These are phyloP conservation scores for Pulveroboletus sp. DNA, from an alignment of 768 basidiomycete species.

Conservation along the genomic window DNA sequence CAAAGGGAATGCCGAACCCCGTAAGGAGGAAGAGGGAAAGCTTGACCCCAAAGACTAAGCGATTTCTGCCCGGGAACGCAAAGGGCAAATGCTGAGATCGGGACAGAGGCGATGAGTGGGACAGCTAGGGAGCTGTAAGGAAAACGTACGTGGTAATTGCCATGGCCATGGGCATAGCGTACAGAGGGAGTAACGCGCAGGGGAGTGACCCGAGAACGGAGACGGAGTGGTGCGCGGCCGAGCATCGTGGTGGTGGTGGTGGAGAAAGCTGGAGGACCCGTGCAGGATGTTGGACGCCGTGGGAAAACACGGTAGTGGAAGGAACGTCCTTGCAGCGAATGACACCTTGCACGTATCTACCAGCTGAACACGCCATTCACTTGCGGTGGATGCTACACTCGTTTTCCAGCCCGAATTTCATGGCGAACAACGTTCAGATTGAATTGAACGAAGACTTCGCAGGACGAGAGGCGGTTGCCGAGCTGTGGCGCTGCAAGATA, in stretches of 20 bases:
- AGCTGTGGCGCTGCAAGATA: slow-evolving; percentile 10
- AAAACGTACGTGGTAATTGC: slow-evolving; percentile 46
- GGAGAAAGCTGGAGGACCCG: slow-evolving; percentile 14
- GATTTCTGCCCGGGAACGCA: slow-evolving; percentile 47
- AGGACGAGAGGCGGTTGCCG: background rate
- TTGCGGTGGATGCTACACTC: background rate
- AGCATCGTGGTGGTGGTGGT: slow-evolving; percentile 32
- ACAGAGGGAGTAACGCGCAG: slow-evolving; percentile 24
- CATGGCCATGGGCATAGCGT: slow-evolving; percentile 47
- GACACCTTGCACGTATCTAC: background rate
- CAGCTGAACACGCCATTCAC: background rate
- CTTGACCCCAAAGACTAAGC: slow-evolving; percentile 38
- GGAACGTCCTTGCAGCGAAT: no score
- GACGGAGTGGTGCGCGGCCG: slow-evolving; percentile 38
- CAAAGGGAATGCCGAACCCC: slow-evolving; percentile 67
- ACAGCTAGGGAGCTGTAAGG: background rate
- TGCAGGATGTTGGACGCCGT: slow-evolving; percentile 10
- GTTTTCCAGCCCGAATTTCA: background rate
- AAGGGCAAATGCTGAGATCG: slow-evolving; percentile 51
- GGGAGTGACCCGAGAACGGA: slow-evolving; percentile 38
- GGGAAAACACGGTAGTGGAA: slow-evolving; percentile 10
- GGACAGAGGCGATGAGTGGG: slow-evolving; percentile 6
- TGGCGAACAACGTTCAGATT: background rate
- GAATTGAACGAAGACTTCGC: background rate
- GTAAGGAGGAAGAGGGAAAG: slow-evolving; percentile 36